Evolutionary conservation across 2,329 filamentous ascomycete species (phyloP), one percentile per base, ranked within the genome.

Genomic region (Fusarium nygamai): DNA sequence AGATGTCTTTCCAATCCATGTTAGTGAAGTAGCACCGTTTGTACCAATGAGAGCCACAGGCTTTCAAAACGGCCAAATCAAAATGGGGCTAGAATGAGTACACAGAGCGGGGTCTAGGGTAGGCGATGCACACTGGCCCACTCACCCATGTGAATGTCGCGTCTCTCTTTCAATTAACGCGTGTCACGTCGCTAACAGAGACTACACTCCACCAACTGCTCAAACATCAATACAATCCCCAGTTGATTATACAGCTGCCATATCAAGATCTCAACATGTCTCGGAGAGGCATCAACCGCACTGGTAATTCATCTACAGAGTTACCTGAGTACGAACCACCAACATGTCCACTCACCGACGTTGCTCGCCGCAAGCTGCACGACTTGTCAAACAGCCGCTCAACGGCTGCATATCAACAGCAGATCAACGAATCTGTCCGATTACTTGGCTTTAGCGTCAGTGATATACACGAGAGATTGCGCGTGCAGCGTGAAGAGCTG

Each of bases 261-360:
- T 56, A 50, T 50, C 39, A 33, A 57, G 36, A 24, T 29, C 34
- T 29, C 57, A 22, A 31, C 51, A 84, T 84, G 82, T 79, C 82
- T 27, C 80, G 80, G 43, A 79, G 80, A 51, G 79, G 81, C 24
- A 67, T 81, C 66, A 80, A 80, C 44, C 80, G 81, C 62, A 39
- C 70, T 64, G 64, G 71, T 31, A 48, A 69, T 46, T 61, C 78
- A 31, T 41, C 72, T 10, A 71, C 81, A 29, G 77, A 82, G 20
- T 79, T 89, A n/a, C 88, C 88, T 6, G 81, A 82, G 4, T 89
- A 90, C 80, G 83, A 90, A 64, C 82, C 85, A 6, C 87, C 85
- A 13, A 78, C 81, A 16, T 86, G 83, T 64, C 84, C 86, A 11
- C 84, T 90, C 69, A 82, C 83, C 64, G 80, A 83, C 19, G 64